Conservation (phyloP, 1,284 basidiomycete species). For the Chondrostereum purpureum region DNA sequence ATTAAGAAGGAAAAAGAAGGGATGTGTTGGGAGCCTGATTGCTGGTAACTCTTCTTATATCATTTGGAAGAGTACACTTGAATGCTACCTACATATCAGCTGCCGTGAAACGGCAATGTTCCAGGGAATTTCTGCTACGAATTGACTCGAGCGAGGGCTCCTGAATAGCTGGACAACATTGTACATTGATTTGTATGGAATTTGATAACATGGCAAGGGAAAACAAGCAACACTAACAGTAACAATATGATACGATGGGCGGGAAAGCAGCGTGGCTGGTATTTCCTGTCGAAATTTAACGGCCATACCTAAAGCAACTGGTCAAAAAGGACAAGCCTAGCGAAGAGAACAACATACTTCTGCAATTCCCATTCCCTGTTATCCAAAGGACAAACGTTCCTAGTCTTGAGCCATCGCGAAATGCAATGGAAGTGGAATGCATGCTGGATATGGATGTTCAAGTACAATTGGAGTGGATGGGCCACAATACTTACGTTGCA, state of each 20-base stretch:
- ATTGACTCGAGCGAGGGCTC: too few relatives aligned
- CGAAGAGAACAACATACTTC: constrained; percentile 52
- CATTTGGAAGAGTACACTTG: too few relatives aligned
- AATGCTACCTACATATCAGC: too few relatives aligned
- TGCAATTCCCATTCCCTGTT: constrained; percentile 95
- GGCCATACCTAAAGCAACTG: background rate
- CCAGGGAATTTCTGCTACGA: too few relatives aligned
- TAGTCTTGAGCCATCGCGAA: constrained; percentile 98
- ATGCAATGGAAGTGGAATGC: constrained; percentile 99
- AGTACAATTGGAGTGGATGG: background rate
- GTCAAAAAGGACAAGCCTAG: background rate
- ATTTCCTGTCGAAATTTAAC: constrained; percentile 1
- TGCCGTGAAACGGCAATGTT: too few relatives aligned
- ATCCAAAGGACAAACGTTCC: constrained; percentile 97
- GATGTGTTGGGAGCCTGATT: too few relatives aligned
- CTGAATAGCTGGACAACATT: background rate
- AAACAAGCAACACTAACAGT: too few relatives aligned
- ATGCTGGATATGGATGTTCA: constrained; percentile 51
- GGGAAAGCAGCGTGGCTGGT: too few relatives aligned
- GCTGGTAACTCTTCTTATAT: too few relatives aligned
- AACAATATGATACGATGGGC: too few relatives aligned
- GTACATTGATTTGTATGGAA: background rate
- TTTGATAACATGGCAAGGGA: too few relatives aligned
- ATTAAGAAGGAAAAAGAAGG: too few relatives aligned
- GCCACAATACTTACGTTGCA: constrained; percentile 74